phyloP scores from a whole-genome alignment of 306 rosid species.

The Rosa chinensis region DNA sequence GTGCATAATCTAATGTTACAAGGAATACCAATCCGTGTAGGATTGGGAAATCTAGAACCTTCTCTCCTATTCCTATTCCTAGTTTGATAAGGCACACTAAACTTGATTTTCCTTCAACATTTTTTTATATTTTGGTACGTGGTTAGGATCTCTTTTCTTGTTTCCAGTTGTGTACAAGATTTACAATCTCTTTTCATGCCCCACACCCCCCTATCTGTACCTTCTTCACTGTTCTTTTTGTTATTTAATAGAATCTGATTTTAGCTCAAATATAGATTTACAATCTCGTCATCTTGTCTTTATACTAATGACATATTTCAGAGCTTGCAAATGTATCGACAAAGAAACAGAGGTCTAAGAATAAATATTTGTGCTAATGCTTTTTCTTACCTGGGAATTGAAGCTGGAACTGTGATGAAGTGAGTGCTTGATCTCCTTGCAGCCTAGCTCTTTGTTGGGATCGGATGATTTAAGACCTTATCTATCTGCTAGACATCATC shows the following conservation, averaged over 20 bases:
- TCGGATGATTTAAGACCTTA: not conserved
- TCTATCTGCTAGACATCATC: not conserved
- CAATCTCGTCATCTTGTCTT: not conserved
- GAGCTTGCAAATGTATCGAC: not conserved
- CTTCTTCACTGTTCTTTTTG: not conserved
- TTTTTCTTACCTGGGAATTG: not conserved
- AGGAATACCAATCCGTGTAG: too few relatives aligned
- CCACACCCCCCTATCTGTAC: not conserved
- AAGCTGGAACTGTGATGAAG: not conserved
- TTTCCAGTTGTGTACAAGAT: not conserved
- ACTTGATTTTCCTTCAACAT: too few relatives aligned
- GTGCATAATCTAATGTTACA: too few relatives aligned
- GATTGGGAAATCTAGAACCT: too few relatives aligned
- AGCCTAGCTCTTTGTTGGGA: not conserved
- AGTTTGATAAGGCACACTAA: too few relatives aligned
- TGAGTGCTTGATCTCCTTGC: not conserved
- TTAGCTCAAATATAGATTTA: not conserved
- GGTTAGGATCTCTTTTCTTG: too few relatives aligned
- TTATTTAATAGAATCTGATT: not conserved
- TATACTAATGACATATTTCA: not conserved
- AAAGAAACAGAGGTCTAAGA: not conserved
- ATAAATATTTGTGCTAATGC: not conserved
- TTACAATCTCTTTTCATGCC: not conserved
- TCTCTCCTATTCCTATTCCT: too few relatives aligned
- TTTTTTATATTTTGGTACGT: too few relatives aligned